Conservation (phyloP, 2,329 filamentous ascomycete genomes). For the Bipolaris cookei region DNA sequence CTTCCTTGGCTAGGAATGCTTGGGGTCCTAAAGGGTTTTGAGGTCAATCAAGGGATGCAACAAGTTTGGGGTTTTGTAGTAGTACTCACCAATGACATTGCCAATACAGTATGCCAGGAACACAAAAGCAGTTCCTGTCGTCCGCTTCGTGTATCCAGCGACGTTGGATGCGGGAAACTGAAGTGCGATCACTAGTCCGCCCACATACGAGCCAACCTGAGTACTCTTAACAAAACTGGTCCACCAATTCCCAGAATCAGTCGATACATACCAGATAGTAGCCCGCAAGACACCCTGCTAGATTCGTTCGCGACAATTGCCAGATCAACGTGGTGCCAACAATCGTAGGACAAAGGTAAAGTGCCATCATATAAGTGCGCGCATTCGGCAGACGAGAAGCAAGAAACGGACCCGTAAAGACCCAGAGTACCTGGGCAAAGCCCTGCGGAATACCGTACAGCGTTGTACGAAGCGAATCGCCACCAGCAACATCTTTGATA, state of each 20-base stretch:
- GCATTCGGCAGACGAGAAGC: conserved; percentile 59
- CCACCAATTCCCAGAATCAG: not conserved
- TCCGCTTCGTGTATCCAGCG: conserved; percentile 45
- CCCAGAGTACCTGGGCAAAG: conserved; percentile 60
- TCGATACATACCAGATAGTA: conserved; percentile 55
- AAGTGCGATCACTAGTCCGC: conserved; percentile 60
- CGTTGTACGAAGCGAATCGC: conserved; percentile 55
- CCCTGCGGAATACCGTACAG: conserved; percentile 63
- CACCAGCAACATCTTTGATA: conserved; percentile 56
- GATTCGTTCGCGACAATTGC: conserved; percentile 53
- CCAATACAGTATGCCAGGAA: conserved; percentile 56
- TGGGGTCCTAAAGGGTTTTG: conserved; percentile 39
- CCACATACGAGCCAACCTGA: conserved; percentile 54
- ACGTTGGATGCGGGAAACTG: conserved; percentile 60
- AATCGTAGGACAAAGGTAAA: conserved; percentile 61
- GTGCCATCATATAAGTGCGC: conserved; percentile 60
- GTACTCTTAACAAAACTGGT: conserved; percentile 16
- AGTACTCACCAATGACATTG: conserved; percentile 53
- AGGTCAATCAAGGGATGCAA: not conserved
- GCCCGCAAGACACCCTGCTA: conserved; percentile 58
- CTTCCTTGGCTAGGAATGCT: conserved; percentile 55
- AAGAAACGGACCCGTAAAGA: conserved; percentile 60
- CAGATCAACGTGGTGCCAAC: conserved; percentile 59
- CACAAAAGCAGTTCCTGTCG: conserved; percentile 55
- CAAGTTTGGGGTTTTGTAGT: not conserved